These are phyloP conservation scores for Domatiomyces globalis DNA, from an alignment of 2,329 filamentous ascomycete species.

Conservation along the genomic window DNA sequence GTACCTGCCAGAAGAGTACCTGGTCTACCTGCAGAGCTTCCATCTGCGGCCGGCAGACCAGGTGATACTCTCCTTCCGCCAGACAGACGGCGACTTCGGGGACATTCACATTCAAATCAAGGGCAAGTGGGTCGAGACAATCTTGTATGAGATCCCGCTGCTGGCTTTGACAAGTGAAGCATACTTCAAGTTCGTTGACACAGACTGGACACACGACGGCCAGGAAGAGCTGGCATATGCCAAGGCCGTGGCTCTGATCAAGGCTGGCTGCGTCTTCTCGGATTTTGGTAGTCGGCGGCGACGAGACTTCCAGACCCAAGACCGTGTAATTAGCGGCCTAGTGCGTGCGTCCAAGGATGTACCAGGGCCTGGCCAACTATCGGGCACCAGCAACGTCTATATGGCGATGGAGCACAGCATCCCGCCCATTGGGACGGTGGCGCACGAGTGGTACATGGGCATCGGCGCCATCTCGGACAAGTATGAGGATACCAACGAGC, in stretches of 20 bases:
- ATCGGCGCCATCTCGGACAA: constrained; percentile 81
- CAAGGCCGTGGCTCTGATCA: constrained; percentile 64
- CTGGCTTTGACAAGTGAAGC: constrained; percentile 85
- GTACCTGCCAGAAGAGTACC: constrained; percentile 65
- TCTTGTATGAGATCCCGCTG: constrained; percentile 92
- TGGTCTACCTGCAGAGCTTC: constrained; percentile 70
- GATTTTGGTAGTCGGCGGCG: constrained; percentile 86
- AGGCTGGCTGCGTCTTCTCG: constrained; percentile 75
- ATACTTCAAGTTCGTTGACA: constrained; percentile 94
- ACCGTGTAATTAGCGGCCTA: constrained; percentile 79
- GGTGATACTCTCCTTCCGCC: constrained; percentile 52
- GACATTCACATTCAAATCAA: constrained; percentile 63
- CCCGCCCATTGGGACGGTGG: constrained; percentile 72
- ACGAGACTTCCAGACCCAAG: constrained; percentile 88
- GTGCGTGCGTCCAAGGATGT: constrained; percentile 61
- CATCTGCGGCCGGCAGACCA: constrained; percentile 69
- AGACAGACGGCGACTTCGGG: constrained; percentile 50
- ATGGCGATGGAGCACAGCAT: constrained; percentile 87
- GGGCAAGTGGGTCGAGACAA: constrained; percentile 85
- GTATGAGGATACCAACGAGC: constrained; percentile 72
- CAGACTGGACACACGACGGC: constrained; percentile 74
- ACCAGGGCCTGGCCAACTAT: constrained; percentile 51
- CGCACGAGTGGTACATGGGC: constrained; percentile 99
- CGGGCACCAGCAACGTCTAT: constrained; percentile 92
- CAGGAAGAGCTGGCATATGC: constrained; percentile 73